phyloP scores from a whole-genome alignment of 2,329 filamentous ascomycete species.

The Arthroderma sp. region DNA sequence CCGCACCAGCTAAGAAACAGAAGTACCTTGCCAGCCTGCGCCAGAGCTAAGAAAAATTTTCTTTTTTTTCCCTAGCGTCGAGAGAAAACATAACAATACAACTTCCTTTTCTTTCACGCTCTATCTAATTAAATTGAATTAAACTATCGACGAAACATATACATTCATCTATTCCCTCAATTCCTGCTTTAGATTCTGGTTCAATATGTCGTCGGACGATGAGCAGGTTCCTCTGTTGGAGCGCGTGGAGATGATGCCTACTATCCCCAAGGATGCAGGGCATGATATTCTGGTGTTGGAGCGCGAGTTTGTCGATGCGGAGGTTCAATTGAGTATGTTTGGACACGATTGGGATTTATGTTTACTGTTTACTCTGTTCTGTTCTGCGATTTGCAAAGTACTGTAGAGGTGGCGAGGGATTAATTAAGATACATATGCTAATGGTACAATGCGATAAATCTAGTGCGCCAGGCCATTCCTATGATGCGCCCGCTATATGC shows the following conservation, averaged over 20 bases:
- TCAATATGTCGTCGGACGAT: slow-evolving; percentile 1
- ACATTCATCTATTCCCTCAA: too few species aligned
- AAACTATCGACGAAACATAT: too few species aligned
- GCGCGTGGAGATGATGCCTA: slow-evolving; percentile 19
- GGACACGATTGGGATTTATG: slow-evolving; percentile 9
- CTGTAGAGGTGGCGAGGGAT: background rate
- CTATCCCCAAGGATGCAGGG: slow-evolving; percentile 34
- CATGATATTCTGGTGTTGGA: slow-evolving; percentile 62
- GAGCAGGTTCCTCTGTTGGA: slow-evolving; percentile 23
- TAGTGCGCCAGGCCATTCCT: slow-evolving; percentile 60
- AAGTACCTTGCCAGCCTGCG: too few species aligned
- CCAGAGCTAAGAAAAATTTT: too few species aligned
- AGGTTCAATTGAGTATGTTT: slow-evolving; percentile 64
- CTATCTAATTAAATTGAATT: too few species aligned
- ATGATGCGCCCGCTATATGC: slow-evolving; percentile 59
- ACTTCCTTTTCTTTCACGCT: too few species aligned
- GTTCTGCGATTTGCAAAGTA: slow-evolving; percentile 1
- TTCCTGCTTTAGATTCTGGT: too few species aligned
- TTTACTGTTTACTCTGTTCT: background rate
- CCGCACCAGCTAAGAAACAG: too few species aligned
- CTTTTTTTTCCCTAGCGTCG: too few species aligned
- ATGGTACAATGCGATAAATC: background rate
- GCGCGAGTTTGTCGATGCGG: slow-evolving; percentile 69
- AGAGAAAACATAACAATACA: too few species aligned
- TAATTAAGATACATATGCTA: background rate